These are phyloP conservation scores for Aspergillus sp. DNA, from an alignment of 2,329 filamentous ascomycete species.

Conservation along the genomic window DNA sequence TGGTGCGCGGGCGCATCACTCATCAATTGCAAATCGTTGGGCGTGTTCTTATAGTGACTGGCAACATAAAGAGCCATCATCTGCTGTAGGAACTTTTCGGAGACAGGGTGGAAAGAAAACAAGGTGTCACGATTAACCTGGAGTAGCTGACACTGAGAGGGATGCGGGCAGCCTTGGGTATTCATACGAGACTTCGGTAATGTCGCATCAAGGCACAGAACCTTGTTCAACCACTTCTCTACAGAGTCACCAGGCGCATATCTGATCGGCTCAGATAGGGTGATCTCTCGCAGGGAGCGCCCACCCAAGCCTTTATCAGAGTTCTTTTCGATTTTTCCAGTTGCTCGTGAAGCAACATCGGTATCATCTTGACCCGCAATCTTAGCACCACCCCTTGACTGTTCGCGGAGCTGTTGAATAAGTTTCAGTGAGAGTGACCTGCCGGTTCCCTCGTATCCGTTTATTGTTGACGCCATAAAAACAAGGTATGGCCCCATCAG, in stretches of 20 bases:
- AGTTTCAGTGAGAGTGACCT: constrained; percentile 92
- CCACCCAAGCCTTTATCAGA: constrained; percentile 62
- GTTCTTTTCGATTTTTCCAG: constrained; percentile 69
- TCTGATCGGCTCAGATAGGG: constrained; percentile 88
- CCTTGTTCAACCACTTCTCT: constrained; percentile 92
- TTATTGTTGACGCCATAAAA: constrained; percentile 99
- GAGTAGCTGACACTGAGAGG: constrained; percentile 84
- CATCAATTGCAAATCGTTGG: constrained; percentile 97
- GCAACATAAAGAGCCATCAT: constrained; percentile 98
- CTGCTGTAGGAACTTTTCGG: constrained; percentile 94
- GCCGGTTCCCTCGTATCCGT: constrained; percentile 96
- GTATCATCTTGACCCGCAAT: constrained; percentile 55
- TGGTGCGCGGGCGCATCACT: constrained; percentile 96
- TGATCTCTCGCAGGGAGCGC: constrained; percentile 85
- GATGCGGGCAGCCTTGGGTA: constrained; percentile 81
- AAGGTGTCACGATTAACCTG: constrained; percentile 95
- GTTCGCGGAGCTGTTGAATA: constrained; percentile 93
- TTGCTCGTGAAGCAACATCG: constrained; percentile 73
- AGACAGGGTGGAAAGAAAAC: constrained; percentile 96
- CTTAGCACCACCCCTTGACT: constrained; percentile 69
- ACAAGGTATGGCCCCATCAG: constrained; percentile 95
- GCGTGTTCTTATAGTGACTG: constrained; percentile 97
- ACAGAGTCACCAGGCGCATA: constrained; percentile 89
- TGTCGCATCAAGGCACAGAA: constrained; percentile 91
- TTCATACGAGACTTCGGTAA: constrained; percentile 73